These are phyloP conservation scores for Kondoa subrosea DNA, from an alignment of 768 basidiomycete species.

Conservation along the genomic window DNA sequence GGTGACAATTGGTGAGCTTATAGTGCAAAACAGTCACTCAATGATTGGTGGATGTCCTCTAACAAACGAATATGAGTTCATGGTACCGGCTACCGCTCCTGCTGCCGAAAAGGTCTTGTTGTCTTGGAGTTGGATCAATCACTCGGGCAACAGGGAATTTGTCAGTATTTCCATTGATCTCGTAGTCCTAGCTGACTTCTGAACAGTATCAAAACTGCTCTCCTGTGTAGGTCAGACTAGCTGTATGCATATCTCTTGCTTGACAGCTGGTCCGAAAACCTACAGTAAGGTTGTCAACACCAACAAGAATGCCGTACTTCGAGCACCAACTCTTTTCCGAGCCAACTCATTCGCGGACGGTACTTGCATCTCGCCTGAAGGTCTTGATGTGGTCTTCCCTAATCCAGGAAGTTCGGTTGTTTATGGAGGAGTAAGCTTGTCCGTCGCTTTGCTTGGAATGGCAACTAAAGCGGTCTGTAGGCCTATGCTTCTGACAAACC, in stretches of 20 bases:
- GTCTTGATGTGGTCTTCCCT: conserved; percentile 1
- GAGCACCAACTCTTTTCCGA: conserved; percentile 6
- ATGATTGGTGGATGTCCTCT: conserved; percentile 2
- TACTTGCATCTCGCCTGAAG: conserved; percentile 4
- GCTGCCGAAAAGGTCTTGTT: conserved; percentile 1
- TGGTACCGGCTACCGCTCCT: not conserved
- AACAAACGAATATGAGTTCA: not conserved
- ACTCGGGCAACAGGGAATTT: conserved; percentile 3
- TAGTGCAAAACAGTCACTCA: not conserved
- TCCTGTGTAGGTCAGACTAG: not conserved
- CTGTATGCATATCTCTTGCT: not conserved
- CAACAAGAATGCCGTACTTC: not conserved
- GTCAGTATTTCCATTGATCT: not conserved
- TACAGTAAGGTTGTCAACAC: not conserved
- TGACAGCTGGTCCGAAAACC: not conserved
- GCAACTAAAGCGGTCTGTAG: not conserved
- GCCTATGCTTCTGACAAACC: not conserved
- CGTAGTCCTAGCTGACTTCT: not conserved
- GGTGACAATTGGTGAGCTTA: not conserved
- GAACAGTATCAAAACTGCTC: not conserved
- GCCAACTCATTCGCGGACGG: not conserved
- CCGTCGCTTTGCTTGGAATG: not conserved
- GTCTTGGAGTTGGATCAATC: conserved; percentile 4
- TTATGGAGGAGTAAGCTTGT: not conserved
- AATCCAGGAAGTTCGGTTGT: not conserved